phyloP scores from a whole-genome alignment of 305 asterid genomes.

The Solanum hybrid region DNA sequence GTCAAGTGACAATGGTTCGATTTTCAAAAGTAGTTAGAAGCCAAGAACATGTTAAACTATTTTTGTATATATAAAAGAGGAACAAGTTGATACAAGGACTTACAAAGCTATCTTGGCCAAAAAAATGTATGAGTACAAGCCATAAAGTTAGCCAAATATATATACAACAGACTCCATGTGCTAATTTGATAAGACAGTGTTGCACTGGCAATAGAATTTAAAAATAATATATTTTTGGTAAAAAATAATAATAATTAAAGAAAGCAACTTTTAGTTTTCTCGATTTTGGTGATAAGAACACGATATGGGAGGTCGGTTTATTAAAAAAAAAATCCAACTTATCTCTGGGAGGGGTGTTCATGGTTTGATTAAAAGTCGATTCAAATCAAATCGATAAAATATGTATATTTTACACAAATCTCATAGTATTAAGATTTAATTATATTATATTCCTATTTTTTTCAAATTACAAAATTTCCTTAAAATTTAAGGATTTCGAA shows the following conservation, averaged over 20 bases:
- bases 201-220: neutral
- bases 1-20: neutral
- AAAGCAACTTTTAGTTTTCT: neutral
- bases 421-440: too few species aligned
- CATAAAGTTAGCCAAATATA: neutral
- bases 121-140: neutral
- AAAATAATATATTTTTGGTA: neutral
- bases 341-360: too few species aligned
- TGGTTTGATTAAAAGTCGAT: too few species aligned
- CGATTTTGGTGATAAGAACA: neutral
- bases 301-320: neutral
- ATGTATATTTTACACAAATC: too few species aligned
- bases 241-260: neutral
- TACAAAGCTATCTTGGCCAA: neutral
- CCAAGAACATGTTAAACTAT: neutral
- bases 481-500: too few species aligned
- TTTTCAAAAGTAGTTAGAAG: neutral
- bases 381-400: too few species aligned
- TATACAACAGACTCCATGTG: neutral
- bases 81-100: neutral
- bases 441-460: too few species aligned
- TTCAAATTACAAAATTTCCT: too few species aligned
- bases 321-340: too few species aligned
- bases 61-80: neutral
- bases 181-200: neutral